Evolutionary conservation across 345 rosid species (phyloP).

Genomic region (Anacardium occidentale): DNA sequence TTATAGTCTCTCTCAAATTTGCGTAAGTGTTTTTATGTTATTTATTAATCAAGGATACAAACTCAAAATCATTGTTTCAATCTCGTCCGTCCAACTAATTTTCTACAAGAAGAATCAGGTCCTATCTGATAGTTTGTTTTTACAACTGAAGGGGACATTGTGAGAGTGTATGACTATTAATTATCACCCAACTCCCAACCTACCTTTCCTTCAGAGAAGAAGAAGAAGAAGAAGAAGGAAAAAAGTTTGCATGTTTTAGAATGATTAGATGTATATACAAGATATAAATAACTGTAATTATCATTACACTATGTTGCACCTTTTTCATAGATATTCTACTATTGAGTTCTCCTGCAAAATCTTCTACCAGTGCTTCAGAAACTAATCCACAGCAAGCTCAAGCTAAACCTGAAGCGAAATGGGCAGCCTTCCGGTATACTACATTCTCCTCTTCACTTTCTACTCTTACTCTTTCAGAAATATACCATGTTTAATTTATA

Average conservation of each 20-base stretch:
- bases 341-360: neutral
- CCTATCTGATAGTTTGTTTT: too few relatives aligned
- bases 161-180: neutral
- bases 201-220: neutral
- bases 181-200: slow-evolving; percentile 3
- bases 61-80: too few relatives aligned
- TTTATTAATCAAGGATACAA: too few relatives aligned
- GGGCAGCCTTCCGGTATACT: slow-evolving; percentile 15
- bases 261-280: too few relatives aligned
- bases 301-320: neutral
- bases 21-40: too few relatives aligned
- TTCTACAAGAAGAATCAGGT: neutral
- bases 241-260: too few relatives aligned
- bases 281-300: neutral
- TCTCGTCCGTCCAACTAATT: neutral
- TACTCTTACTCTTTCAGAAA: neutral
- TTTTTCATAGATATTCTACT: neutral
- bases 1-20: too few relatives aligned
- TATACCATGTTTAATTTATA: neutral
- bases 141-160: neutral
- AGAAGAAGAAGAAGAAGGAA: too few relatives aligned
- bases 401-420: too few relatives aligned
- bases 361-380: neutral
- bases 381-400: neutral
- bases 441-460: neutral